These are phyloP conservation scores for Eugenia klotzschiana DNA, from an alignment of 441 rosid genomes.

Conservation along the genomic window DNA sequence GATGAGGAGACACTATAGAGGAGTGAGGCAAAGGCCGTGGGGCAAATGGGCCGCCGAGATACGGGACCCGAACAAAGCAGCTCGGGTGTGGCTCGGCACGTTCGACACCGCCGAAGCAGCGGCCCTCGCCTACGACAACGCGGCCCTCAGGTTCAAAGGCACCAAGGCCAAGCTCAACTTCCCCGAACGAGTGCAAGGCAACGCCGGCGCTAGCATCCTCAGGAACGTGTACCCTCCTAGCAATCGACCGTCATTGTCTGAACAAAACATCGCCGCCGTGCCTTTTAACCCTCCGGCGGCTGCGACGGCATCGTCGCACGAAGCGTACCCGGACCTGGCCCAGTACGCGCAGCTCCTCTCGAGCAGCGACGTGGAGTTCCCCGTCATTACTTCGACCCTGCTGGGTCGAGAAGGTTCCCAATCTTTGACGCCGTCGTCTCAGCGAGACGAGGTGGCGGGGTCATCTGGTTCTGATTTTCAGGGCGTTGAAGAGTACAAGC, in stretches of 20 bases:
- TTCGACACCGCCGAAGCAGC: not conserved
- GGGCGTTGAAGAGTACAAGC: not conserved
- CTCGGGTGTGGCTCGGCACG: not conserved
- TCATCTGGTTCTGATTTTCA: not conserved
- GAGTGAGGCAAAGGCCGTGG: not conserved
- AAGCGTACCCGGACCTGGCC: not conserved
- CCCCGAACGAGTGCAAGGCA: not conserved
- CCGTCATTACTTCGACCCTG: conserved; percentile 44
- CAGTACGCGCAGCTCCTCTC: conserved; percentile 44
- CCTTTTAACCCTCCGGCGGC: not conserved
- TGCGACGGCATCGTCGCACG: not conserved
- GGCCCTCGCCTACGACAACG: not conserved
- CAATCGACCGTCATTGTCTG: not conserved
- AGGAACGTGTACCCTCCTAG: not conserved
- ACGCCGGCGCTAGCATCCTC: not conserved
- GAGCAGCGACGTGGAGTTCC: conserved; percentile 35
- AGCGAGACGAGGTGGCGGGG: not conserved
- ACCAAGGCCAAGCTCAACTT: not conserved
- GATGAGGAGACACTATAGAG: not conserved
- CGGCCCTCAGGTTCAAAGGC: not conserved
- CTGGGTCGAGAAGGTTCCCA: conserved; percentile 26
- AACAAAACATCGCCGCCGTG: not conserved
- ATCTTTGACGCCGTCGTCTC: conserved; percentile 13
- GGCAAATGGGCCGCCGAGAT: not conserved
- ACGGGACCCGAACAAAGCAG: not conserved